Evolutionary conservation across 2,329 filamentous ascomycete genomes (phyloP), one percentile per base, ranked within the genome.

Genomic region (Aureobasidium leucospermi): DNA sequence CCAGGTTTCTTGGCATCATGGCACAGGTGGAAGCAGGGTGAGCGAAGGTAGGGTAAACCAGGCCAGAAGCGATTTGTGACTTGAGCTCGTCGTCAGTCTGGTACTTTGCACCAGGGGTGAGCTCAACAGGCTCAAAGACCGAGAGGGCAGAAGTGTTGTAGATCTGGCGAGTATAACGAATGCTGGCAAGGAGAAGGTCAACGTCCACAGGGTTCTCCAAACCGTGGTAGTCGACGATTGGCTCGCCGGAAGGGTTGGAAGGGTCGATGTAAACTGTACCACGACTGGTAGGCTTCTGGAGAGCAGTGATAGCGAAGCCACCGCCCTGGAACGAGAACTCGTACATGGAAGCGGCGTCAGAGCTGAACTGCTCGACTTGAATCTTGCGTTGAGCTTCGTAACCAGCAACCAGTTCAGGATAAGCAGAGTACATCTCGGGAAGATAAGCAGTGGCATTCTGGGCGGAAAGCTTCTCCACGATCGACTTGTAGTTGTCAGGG

Each of bases 301-400:
- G 65, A 19, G 75, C 63, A 4, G 69, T 63, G 36, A 47, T 47
- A 1, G 66, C 64, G 1, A 65, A 67, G 2, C 64, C 64, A 2
- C 62, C 59, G 1, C 72, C 69, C 0, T 68, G 65, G 62, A 74
- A 73, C 15, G 81, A 63, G 0, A 78, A 69, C 65, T 83, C 81
- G 1, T 72, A 76, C 3, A 81, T 67, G 0, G 80, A 77, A 1
- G 79, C 71, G 15, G 61, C 63, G 58, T 73, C 63, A 1, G 72
- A 66, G 56, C 69, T 69, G 60, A 66, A 73, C 1, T 73, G 69
- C 19, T 70, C 67, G 66, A 81, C 80, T 15, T 82, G 72, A 6
- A 81, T 68, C 52, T 78, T 72, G 61, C 80, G 72, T 67, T 82
- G 78, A 2, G 77, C 67, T 7, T 67, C 66, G 23, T 82, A 71